phyloP scores from a whole-genome alignment of 345 rosid genomes.

The Rhizophora mangle region DNA sequence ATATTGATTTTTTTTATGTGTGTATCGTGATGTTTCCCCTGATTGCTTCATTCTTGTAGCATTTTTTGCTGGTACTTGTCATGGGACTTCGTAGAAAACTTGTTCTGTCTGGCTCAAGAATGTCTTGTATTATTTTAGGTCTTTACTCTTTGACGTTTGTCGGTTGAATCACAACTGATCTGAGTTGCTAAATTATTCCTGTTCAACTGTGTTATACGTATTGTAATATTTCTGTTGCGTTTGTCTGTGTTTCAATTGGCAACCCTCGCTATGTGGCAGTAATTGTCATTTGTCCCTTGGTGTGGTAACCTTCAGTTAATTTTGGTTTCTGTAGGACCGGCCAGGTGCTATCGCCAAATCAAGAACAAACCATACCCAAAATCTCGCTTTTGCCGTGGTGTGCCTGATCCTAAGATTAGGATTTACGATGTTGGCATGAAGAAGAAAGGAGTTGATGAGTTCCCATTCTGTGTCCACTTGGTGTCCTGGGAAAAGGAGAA shows the following conservation, averaged over 20 bases:
- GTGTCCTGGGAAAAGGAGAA: conserved; percentile 82
- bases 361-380: conserved; percentile 76
- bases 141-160: no score
- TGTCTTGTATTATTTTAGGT: no score
- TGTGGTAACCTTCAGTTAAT: background rate
- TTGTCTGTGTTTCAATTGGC: background rate
- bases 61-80: no score
- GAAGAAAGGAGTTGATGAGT: conserved; percentile 75
- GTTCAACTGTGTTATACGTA: no score
- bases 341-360: conserved; percentile 47
- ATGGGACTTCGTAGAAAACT: no score
- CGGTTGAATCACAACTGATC: no score
- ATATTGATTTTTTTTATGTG: no score
- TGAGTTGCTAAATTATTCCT: no score
- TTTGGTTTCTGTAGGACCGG: conserved; percentile 16
- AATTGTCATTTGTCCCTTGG: background rate
- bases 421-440: conserved; percentile 83
- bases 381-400: conserved; percentile 69
- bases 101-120: no score
- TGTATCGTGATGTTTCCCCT: no score
- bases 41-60: no score
- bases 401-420: conserved; percentile 73
- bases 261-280: background rate
- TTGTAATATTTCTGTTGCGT: no score
- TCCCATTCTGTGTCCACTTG: conserved; percentile 77